These are phyloP conservation scores for Schizochytrium sp. DNA, from an alignment of 108 stramenopile species.

Conservation along the genomic window DNA sequence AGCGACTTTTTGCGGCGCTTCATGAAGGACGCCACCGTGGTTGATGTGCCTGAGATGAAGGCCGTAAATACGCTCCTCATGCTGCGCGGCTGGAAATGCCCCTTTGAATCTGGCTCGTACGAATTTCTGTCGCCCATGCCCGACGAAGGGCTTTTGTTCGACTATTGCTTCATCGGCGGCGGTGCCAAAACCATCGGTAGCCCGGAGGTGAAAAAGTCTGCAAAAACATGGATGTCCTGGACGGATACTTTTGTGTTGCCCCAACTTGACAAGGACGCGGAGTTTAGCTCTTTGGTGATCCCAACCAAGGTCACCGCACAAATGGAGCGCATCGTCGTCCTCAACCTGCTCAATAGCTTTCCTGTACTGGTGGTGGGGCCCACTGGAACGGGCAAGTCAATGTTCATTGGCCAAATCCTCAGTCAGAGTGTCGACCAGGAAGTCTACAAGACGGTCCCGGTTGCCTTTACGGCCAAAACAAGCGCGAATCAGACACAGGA, in stretches of 20 bases:
- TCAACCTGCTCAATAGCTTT: slow-evolving; percentile 26
- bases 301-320: slow-evolving; percentile 50
- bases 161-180: slow-evolving; percentile 41
- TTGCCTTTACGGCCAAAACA: slow-evolving; percentile 50
- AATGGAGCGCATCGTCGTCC: slow-evolving; percentile 42
- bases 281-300: slow-evolving; percentile 41
- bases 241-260: slow-evolving; percentile 44
- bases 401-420: slow-evolving; percentile 40
- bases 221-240: slow-evolving; percentile 42
- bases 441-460: slow-evolving; percentile 31
- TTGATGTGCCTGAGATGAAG: background rate
- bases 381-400: slow-evolving; percentile 55
- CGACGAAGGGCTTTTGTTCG: slow-evolving; percentile 37
- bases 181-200: slow-evolving; percentile 20
- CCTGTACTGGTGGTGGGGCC: slow-evolving; percentile 52
- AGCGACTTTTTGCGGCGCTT: background rate
- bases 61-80: slow-evolving; percentile 5
- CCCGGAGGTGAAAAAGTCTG: background rate
- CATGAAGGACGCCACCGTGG: background rate
- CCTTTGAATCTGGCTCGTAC: background rate
- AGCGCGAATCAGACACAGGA: slow-evolving; percentile 53
- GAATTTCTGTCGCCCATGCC: background rate
- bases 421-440: slow-evolving; percentile 33
- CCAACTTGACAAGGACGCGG: slow-evolving; percentile 38
- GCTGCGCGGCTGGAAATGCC: slow-evolving; percentile 34